phyloP scores from a whole-genome alignment of 352 stramenopile genomes.

The Albugo candida region DNA sequence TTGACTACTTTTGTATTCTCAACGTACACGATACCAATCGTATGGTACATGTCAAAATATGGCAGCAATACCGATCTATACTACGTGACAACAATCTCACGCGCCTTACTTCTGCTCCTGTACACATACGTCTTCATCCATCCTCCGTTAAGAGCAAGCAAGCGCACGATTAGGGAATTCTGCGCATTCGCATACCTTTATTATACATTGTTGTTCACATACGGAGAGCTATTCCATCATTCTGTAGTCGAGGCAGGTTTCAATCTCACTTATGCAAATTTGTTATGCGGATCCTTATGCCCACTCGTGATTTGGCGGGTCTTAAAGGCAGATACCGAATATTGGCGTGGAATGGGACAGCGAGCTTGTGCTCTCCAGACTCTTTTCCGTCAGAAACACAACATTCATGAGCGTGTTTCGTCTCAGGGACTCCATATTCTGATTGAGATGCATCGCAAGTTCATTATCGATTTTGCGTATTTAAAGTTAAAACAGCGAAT shows the following conservation, averaged over 20 bases:
- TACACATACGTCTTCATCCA: slow-evolving; percentile 24
- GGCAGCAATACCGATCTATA: slow-evolving; percentile 7
- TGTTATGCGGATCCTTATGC: slow-evolving; percentile 29
- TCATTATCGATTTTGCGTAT: slow-evolving; percentile 46
- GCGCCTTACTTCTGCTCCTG: slow-evolving; percentile 17
- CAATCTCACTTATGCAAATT: slow-evolving; percentile 14
- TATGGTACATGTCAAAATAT: slow-evolving; percentile 7
- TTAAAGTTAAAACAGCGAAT: slow-evolving; percentile 24
- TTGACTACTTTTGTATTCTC: slow-evolving; percentile 23
- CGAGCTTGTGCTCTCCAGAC: slow-evolving; percentile 31
- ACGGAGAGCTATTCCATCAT: slow-evolving; percentile 19
- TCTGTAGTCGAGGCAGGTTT: slow-evolving; percentile 13
- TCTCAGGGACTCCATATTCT: slow-evolving; percentile 39
- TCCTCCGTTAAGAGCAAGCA: slow-evolving; percentile 22
- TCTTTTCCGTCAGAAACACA: slow-evolving; percentile 23
- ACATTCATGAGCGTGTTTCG: slow-evolving; percentile 32
- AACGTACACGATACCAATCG: slow-evolving; percentile 34
- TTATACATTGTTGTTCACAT: slow-evolving; percentile 17
- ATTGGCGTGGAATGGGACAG: slow-evolving; percentile 44
- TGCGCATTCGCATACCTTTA: slow-evolving; percentile 25
- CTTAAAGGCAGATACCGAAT: slow-evolving; percentile 41
- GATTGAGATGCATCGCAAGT: slow-evolving; percentile 45
- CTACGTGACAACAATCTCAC: slow-evolving; percentile 19
- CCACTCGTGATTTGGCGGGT: slow-evolving; percentile 54
- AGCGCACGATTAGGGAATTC: slow-evolving; percentile 32